A percentile compares a stretch with the other conserved stretches of the same genome.
phyloP scores from a whole-genome alignment of 306 rosid species.

The Sesbania bispinosa region DNA sequence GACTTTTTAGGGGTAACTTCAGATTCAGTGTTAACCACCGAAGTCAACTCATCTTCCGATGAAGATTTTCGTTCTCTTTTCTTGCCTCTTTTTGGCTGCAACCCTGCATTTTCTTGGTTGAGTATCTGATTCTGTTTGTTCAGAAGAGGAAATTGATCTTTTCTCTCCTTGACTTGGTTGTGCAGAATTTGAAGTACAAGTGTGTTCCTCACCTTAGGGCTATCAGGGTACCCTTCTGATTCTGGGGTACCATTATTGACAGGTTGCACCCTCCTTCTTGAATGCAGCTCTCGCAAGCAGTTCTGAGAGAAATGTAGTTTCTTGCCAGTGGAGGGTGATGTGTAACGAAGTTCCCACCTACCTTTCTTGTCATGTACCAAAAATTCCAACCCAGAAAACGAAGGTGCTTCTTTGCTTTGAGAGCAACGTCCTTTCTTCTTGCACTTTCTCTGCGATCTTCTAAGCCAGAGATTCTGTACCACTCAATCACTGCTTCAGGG shows the following conservation, averaged over 20 bases:
- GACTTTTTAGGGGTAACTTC: too few species aligned
- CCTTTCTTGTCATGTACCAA: constrained; percentile 28
- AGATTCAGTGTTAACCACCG: too few species aligned
- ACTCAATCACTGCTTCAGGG: constrained; percentile 48
- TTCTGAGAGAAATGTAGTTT: constrained; percentile 41
- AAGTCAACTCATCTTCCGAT: too few species aligned
- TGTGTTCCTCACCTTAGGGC: too few species aligned
- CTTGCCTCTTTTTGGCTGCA: too few species aligned
- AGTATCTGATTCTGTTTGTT: too few species aligned
- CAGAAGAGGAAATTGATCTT: too few species aligned
- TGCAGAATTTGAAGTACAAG: too few species aligned
- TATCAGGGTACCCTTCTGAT: too few species aligned
- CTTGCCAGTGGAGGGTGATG: constrained; percentile 41
- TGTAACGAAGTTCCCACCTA: constrained; percentile 51
- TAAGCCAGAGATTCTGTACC: constrained; percentile 21
- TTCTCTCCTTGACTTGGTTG: too few species aligned
- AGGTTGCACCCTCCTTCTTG: constrained; percentile 3
- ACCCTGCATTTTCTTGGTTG: too few species aligned
- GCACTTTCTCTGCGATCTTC: background rate
- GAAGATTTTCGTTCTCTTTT: too few species aligned
- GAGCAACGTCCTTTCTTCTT: background rate
- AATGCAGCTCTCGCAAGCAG: constrained; percentile 47
- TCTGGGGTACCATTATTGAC: background rate
- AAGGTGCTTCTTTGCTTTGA: constrained; percentile 52
- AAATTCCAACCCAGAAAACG: constrained; percentile 51